These are phyloP conservation scores for Stephanocyclus meneghinianus DNA, from an alignment of 352 stramenopile genomes.

Conservation along the genomic window DNA sequence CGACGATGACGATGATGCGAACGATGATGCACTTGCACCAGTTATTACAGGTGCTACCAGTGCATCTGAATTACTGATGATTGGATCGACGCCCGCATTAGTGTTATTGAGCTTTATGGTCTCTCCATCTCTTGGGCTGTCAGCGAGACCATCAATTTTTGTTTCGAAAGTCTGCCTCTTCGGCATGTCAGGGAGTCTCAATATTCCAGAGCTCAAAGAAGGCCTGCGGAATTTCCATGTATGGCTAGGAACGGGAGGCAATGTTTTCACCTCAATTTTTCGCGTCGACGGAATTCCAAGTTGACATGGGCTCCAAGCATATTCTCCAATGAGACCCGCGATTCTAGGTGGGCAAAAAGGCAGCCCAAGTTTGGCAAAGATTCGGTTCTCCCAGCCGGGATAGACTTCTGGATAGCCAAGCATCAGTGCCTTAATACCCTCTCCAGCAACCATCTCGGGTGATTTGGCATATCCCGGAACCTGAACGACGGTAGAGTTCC, in stretches of 20 bases:
- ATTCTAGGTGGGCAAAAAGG: slow-evolving; percentile 66
- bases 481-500: too few relatives aligned
- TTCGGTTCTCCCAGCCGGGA: slow-evolving; percentile 70
- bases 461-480: slow-evolving; percentile 70
- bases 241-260: not conserved
- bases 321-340: slow-evolving; percentile 61
- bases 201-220: slow-evolving; percentile 1
- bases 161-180: not conserved
- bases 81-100: not conserved
- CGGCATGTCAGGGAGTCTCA: slow-evolving; percentile 5
- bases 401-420: slow-evolving; percentile 66
- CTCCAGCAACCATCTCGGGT: slow-evolving; percentile 55
- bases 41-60: not conserved
- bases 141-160: not conserved
- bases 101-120: slow-evolving; percentile 1
- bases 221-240: slow-evolving; percentile 1
- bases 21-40: not conserved
- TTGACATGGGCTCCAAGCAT: slow-evolving; percentile 61
- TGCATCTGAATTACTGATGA: not conserved
- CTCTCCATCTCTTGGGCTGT: not conserved
- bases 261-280: not conserved
- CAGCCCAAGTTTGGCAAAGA: slow-evolving; percentile 62
- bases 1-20: not conserved
- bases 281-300: slow-evolving; percentile 1
- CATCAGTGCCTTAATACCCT: slow-evolving; percentile 68